These are phyloP conservation scores for Pochonia chlamydosporia DNA, from an alignment of 2,329 filamentous ascomycete species.

Conservation along the genomic window DNA sequence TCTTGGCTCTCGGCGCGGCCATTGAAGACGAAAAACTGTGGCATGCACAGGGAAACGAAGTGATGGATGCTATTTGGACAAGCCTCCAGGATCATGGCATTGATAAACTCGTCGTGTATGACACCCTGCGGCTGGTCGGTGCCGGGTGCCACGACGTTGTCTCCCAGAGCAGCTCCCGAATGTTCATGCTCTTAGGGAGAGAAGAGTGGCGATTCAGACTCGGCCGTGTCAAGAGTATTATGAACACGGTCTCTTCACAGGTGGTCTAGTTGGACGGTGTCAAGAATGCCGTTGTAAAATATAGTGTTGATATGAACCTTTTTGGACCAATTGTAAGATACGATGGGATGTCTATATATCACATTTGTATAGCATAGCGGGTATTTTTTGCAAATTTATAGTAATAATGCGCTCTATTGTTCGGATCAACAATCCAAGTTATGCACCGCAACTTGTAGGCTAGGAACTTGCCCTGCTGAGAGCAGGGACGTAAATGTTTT, in stretches of 20 bases:
- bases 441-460: too few species aligned
- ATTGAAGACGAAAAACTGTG: conserved; percentile 13
- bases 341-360: not conserved
- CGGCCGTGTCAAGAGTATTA: conserved; percentile 14
- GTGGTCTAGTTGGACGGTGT: too few species aligned
- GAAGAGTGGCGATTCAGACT: conserved; percentile 28
- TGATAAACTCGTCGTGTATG: conserved; percentile 18
- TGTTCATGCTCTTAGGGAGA: conserved; percentile 28
- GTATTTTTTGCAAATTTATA: too few species aligned
- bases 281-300: not conserved
- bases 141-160: conserved; percentile 23
- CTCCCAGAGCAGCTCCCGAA: conserved; percentile 20
- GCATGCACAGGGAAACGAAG: conserved; percentile 9
- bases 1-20: conserved; percentile 19
- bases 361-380: not conserved
- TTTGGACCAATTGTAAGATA: not conserved
- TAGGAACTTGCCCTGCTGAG: too few species aligned
- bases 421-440: too few species aligned
- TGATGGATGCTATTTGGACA: conserved; percentile 13
- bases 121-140: conserved; percentile 23
- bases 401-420: too few species aligned
- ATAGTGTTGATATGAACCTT: conserved; percentile 4
- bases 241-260: too few species aligned
- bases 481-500: too few species aligned
- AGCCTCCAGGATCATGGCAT: conserved; percentile 11